Evolutionary conservation across 2,329 filamentous ascomycete genomes (phyloP), one percentile per base, ranked within the genome.

Genomic region (Dothideomycetidae sp.): DNA sequence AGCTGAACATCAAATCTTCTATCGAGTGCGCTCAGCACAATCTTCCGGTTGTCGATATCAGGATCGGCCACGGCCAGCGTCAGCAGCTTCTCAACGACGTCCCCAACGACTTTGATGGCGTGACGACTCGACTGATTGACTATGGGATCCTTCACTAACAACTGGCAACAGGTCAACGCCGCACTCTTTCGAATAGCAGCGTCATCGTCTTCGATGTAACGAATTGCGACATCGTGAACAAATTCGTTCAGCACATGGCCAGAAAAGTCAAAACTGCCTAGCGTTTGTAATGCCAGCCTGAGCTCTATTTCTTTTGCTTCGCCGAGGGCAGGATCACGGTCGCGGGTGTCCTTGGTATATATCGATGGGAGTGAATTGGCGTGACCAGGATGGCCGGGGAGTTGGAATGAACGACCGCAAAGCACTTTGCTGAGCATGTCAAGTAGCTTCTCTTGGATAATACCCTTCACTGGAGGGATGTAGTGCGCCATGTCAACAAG

Each of bases 401-500:
- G 85, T 46, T 88, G 79, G 58, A 96, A 98, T 2, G 85, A 81
- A 47, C 90, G 81, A 3, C 88, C 85, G 44, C 86, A 93, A 2
- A 98, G 71, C 3, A 96, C 88, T 45, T 88, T 75, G 57, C 90
- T 96, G 28, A 98, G 71, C 71, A 98, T 86, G 53, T 98, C 85
- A 10, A 98, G 70, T 15, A 98, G 65, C 48, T 90, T 78, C 52
- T 94, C 88, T 53, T 98, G 90, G 29, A 98, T 96, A 5, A 76
- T 86, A 2, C 81, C 72, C 54, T 93, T 90, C 40, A 94, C 84
- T 0, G 92, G 85, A 0, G 88, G 90, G 32, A 98, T 94, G 54
- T 98, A 96, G 54, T 96, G 93, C 17, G 90, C 90, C 82, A 98
- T 94, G 53, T 98, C 92, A 14, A 96, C 86, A 37, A 98, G 67